Percentiles rank a stretch among this genome's conserved stretches.
Conservation (phyloP, 495 filamentous ascomycete species). For the Daldinia loculata region DNA sequence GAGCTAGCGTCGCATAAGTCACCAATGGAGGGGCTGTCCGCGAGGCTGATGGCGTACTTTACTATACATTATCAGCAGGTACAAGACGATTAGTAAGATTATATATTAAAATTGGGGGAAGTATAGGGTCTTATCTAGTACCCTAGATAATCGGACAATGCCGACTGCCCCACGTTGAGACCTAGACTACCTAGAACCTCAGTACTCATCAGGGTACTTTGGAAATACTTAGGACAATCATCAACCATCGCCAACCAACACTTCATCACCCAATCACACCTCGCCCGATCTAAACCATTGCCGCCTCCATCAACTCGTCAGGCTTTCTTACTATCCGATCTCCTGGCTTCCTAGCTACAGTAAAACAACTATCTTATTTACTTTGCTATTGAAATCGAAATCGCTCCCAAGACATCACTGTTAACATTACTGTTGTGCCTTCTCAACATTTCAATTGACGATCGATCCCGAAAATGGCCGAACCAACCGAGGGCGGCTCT, state of each 20-base stretch:
- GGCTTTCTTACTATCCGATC: conserved; percentile 19
- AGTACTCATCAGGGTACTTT: not conserved
- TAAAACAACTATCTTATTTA: not conserved
- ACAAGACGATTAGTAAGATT: not conserved
- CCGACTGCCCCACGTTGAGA: conserved; percentile 22
- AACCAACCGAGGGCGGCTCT: conserved; percentile 59
- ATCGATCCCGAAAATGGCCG: conserved; percentile 57
- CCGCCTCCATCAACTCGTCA: conserved; percentile 24
- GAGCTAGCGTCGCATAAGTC: conserved; percentile 12
- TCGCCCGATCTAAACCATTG: conserved; percentile 24
- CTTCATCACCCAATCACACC: conserved; percentile 32
- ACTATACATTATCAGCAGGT: conserved; percentile 13
- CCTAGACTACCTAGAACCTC: not conserved
- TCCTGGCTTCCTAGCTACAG: not conserved
- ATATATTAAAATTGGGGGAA: not conserved
- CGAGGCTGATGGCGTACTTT: conserved; percentile 23
- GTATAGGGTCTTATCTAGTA: conserved; percentile 6
- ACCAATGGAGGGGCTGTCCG: conserved; percentile 17
- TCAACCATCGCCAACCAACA: conserved; percentile 12
- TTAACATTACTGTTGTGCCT: not conserved
- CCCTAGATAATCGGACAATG: conserved; percentile 19
- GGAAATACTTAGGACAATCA: conserved; percentile 2
- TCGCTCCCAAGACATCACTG: not conserved
- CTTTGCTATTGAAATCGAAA: not conserved
- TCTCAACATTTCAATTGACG: conserved; percentile 21